Evolutionary conservation across 2,329 filamentous ascomycete species (phyloP), one percentile per base, ranked within the genome.

Genomic region (Elsinoe fawcettii): DNA sequence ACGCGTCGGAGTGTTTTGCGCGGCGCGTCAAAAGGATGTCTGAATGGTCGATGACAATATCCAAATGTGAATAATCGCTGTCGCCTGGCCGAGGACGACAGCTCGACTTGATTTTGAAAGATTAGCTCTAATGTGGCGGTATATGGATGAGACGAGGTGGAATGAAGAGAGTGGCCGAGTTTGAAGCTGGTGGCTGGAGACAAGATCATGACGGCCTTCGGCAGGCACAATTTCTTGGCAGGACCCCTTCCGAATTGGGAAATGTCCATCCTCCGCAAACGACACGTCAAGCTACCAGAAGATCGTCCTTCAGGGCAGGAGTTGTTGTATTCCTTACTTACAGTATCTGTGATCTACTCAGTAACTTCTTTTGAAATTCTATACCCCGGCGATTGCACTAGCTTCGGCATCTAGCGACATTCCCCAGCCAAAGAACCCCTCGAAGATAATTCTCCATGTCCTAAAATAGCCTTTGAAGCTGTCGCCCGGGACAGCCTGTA

Each of bases 381-480:
- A n/a, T n/a, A n/a, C n/a, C n/a, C n/a, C n/a, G n/a, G n/a, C n/a
- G n/a, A n/a, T n/a, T n/a, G n/a, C n/a, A n/a, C 39, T 16, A 43
- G 16, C 11, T 43, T 18, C 20, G 2, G n/a, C n/a, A n/a, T 30
- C 27, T 20, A 46, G 1, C 23, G 12, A 7, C 41, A 23, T 14
- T 46, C 25, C n/a, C 41, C 41, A 46, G 7, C 20, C 22, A 6
- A 27, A 7, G 5, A 14, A 7, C 18, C 46, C 46, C 27, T 51
- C 16, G 27, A n/a, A 20, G 20, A 32, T 34, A 18, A 32, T 32
- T 22, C 16, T 51, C 27, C 46, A 51, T 51, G 46, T 34, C 22
- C 49, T 53, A 30, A 53, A 36, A 53, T 53, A 53, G 49, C 32
- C 27, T 51, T 51, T 30, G 27, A 11, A 51, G 49, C 49, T 53